These are phyloP conservation scores for Tanacetum coccineum DNA, from an alignment of 129 eudicot genomes.

Conservation along the genomic window DNA sequence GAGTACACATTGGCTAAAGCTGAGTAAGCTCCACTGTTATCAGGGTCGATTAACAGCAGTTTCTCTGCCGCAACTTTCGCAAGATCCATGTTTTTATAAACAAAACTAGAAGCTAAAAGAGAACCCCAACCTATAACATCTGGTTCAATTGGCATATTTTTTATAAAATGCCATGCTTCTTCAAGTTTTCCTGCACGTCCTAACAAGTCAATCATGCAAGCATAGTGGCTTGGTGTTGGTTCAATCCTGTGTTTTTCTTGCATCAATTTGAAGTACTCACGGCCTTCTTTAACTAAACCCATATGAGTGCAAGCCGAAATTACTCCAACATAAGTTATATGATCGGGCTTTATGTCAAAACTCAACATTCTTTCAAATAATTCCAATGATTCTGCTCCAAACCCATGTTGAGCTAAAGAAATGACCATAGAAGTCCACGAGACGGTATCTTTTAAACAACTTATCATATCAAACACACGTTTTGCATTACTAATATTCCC, in stretches of 20 bases:
- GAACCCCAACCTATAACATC: slow-evolving; percentile 82
- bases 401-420: slow-evolving; percentile 82
- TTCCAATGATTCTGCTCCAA: slow-evolving; percentile 59
- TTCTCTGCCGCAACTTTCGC: slow-evolving; percentile 66
- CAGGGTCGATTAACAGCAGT: slow-evolving; percentile 61
- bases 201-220: slow-evolving; percentile 75
- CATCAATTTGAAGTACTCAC: slow-evolving; percentile 53
- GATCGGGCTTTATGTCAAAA: slow-evolving; percentile 59
- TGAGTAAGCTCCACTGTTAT: slow-evolving; percentile 77
- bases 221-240: slow-evolving; percentile 70
- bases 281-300: slow-evolving; percentile 69
- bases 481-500: slow-evolving; percentile 55
- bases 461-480: slow-evolving; percentile 41
- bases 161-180: slow-evolving; percentile 60
- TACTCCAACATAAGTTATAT: slow-evolving; percentile 82
- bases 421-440: slow-evolving; percentile 84
- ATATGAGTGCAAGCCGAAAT: slow-evolving; percentile 85
- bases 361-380: slow-evolving; percentile 62
- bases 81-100: slow-evolving; percentile 66
- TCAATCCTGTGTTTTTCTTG: slow-evolving; percentile 57
- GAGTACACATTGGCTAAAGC: slow-evolving; percentile 77
- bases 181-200: slow-evolving; percentile 75
- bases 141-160: slow-evolving; percentile 74
- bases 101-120: slow-evolving; percentile 64
- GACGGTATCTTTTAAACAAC: slow-evolving; percentile 42